Evolutionary conservation across 169 alveolate genomes (phyloP), one percentile per base, ranked within the genome.

Genomic region (Plasmodium cynomolgi): DNA sequence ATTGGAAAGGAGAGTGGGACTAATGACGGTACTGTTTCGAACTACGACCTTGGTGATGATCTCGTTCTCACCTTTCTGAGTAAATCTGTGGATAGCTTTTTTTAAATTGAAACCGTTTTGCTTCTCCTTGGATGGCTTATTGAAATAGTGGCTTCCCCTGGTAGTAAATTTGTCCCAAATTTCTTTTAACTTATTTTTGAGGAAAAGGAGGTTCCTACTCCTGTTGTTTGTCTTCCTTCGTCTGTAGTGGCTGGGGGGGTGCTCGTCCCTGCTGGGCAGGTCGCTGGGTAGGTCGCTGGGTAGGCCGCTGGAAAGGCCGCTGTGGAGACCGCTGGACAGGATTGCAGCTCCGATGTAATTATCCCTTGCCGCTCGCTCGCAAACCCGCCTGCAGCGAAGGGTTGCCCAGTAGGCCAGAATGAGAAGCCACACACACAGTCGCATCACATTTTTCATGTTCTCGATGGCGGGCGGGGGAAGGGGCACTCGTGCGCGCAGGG

Each of bases 371-470:
- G 26, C 37, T 9, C n/a, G 20, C 5, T 81, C 83, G 26, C 85
- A 15, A 41, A 29, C 11, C 39, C 44, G 50, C 39, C 41, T 80
- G 26, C 33, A 17, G 37, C 20, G 84, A 31, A 44, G 5, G 50
- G 34, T 33, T 23, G 56, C 50, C 50, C 82, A 34, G 41, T 47
- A 2, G 39, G 73, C 77, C 44, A 82, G 15, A 20, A 91, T 23
- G 56, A 91, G 6, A 81, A 81, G 20, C 39, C 37, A 79, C 37
- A 15, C 72, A 47, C 44, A 90, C 11, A 80, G 17, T 1, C 58
- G 44, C 47, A 71, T 62, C 72, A 80, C 94, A 90, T 90, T 90
- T 90, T 90, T 90, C 94, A 90, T 90, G 82, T 90, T 90, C 62
- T 20, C 39, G 23, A 3, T 9, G 41, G 39, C 23, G 39, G n/a